Evolutionary conservation across 2,329 filamentous ascomycete species (phyloP).

Genomic region (Fonsecaea pedrosoi): DNA sequence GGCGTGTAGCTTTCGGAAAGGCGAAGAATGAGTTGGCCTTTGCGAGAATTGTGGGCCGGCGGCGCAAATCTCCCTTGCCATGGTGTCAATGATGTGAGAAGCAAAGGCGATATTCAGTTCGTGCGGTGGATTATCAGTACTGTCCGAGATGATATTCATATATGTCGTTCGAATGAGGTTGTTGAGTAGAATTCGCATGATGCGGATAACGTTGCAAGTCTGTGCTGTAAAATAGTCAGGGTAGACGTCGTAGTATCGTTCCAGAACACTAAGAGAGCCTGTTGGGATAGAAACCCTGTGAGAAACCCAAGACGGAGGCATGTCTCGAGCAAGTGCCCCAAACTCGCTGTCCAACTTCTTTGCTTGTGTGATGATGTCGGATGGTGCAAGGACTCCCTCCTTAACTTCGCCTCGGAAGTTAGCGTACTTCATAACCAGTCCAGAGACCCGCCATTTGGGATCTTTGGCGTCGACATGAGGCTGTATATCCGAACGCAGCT

Average conservation of each 20-base stretch:
- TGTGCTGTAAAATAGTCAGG: constrained; percentile 43
- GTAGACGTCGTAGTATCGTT: constrained; percentile 43
- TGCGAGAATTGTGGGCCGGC: constrained; percentile 44
- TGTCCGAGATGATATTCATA: not conserved
- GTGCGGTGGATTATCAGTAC: not conserved
- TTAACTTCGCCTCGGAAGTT: constrained; percentile 39
- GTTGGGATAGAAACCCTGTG: constrained; percentile 23
- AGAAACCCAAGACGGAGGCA: constrained; percentile 28
- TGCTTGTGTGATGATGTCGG: constrained; percentile 36
- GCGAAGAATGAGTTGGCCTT: constrained; percentile 9
- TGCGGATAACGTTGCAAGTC: constrained; percentile 44
- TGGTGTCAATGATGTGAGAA: constrained; percentile 35
- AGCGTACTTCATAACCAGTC: constrained; percentile 42
- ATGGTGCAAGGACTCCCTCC: constrained; percentile 26
- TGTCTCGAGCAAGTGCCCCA: constrained; percentile 34
- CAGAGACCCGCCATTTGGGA: constrained; percentile 45
- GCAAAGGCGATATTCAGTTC: constrained; percentile 19
- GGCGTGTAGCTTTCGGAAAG: constrained; percentile 28
- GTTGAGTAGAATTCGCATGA: constrained; percentile 45
- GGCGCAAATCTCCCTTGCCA: constrained; percentile 45
- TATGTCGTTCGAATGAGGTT: constrained; percentile 36
- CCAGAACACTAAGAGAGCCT: constrained; percentile 35
- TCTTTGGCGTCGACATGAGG: constrained; percentile 39
- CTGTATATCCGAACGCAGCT: constrained; percentile 46
- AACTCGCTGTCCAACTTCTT: constrained; percentile 41